Base-by-base conservation (phyloP, 2,329 filamentous ascomycete species). In the Penicillium frequentans region DNA sequence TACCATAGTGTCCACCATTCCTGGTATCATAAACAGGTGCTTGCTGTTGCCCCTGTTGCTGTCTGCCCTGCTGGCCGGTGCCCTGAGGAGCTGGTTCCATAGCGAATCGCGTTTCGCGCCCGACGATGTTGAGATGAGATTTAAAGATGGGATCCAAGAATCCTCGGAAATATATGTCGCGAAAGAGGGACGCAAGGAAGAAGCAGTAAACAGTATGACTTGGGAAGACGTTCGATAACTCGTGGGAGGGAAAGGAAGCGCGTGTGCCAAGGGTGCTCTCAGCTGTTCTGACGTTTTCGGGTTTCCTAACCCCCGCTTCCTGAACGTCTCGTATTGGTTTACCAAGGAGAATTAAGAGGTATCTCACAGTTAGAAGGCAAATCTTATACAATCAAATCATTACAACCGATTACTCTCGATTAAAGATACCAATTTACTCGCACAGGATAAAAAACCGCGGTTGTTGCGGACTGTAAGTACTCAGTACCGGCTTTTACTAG, bases 1-100 rank as follows among this genome's bases (percentile, higher is more conserved):
- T 77, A 91, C 89, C 89, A 79, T 91, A 92, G 75, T 92, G 90
- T 52, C 90, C 90, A 59, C 88, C 89, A 70, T 89, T 86, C 65
- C 79, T 82, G 50, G 85, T 85, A 75, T 92, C 89, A 73, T 92
- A 92, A n/a, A 84, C 82, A 16, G 86, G 86, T 68, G 84, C 81
- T 63, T 83, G 79, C 33, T 54, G 52, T 54, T 49, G 37, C 11
- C 29, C n/a, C 65, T 84, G 84, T 68, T 78, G 80, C 63, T 83
- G 80, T 64, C 85, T 83, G 68, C 78, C 81, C 70, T 87, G 85
- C 69, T 85, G 84, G 60, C 82, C 77, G 58, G 84, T 75, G 57
- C 79, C 77, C 60, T 81, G 76, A 52, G 82, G 78, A 63, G 81
- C 77, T 68, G 82, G 77, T 65, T 87, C 84, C 84, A 87, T 87